Conservation (phyloP, 306 rosid species). For the Clitoria ternatea region DNA sequence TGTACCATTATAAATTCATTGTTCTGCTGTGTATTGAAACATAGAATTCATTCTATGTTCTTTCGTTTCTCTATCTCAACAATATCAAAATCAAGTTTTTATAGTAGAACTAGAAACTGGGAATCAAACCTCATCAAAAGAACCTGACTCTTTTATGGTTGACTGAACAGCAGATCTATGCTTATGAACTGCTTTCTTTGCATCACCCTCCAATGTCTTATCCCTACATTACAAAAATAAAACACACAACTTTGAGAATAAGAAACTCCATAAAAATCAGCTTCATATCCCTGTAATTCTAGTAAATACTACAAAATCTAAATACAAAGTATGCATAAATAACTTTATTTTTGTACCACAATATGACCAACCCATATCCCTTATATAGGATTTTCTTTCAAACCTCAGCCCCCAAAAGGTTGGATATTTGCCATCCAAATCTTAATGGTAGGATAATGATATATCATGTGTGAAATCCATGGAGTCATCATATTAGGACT, state of each 20-base stretch:
- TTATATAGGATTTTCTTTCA: not conserved
- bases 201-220: constrained; percentile 36
- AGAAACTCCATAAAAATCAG: not conserved
- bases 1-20: too few species aligned
- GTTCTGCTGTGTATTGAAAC: too few species aligned
- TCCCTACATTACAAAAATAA: constrained; percentile 58
- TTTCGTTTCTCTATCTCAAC: too few species aligned
- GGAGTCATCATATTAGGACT: not conserved
- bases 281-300: not conserved
- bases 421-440: constrained; percentile 9
- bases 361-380: not conserved
- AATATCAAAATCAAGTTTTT: constrained; percentile 9
- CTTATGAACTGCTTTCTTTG: constrained; percentile 33
- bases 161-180: constrained; percentile 40
- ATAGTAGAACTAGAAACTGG: too few species aligned
- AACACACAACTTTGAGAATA: not conserved
- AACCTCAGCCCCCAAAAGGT: not conserved
- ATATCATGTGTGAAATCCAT: constrained; percentile 2
- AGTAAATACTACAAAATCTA: not conserved
- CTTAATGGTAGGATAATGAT: not conserved
- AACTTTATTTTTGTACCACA: too few species aligned
- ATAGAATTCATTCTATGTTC: too few species aligned
- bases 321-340: not conserved
- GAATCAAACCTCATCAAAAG: constrained; percentile 80
- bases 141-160: constrained; percentile 50